Conservation (phyloP, 495 filamentous ascomycete species). For the Letharia lupina region DNA sequence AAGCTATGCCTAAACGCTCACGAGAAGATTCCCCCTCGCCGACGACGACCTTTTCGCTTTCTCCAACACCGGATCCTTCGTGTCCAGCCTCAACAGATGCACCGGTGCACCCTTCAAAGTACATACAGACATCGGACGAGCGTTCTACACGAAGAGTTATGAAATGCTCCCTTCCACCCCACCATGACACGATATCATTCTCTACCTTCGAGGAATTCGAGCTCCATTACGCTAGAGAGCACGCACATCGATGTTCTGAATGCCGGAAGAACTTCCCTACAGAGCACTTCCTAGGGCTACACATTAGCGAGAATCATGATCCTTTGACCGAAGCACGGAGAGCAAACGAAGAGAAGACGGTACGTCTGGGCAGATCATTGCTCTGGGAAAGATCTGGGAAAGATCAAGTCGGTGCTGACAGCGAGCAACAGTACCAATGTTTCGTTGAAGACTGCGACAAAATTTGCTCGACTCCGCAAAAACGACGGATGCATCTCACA, state of each 20-base stretch:
- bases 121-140: conserved; percentile 23
- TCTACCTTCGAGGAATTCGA: conserved; percentile 75
- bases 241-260: conserved; percentile 76
- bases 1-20: conserved; percentile 52
- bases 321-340: conserved; percentile 58
- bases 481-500: conserved; percentile 76
- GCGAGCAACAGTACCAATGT: conserved; percentile 58
- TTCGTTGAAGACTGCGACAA: conserved; percentile 84
- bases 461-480: conserved; percentile 74
- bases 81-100: conserved; percentile 23
- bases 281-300: conserved; percentile 61
- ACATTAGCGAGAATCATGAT: conserved; percentile 92
- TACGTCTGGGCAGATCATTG: conserved; percentile 36
- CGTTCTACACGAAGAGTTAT: conserved; percentile 35
- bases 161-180: conserved; percentile 73
- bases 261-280: conserved; percentile 75
- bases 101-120: conserved; percentile 24
- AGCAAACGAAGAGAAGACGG: conserved; percentile 79
- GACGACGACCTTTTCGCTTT: conserved; percentile 18
- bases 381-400: too few relatives aligned
- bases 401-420: neutral
- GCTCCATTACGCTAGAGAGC: conserved; percentile 69
- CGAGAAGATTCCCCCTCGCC: conserved; percentile 40
- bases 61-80: conserved; percentile 24
- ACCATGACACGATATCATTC: conserved; percentile 60